Conservation (phyloP, 148 eudicot species). For the Cornus kousa region DNA sequence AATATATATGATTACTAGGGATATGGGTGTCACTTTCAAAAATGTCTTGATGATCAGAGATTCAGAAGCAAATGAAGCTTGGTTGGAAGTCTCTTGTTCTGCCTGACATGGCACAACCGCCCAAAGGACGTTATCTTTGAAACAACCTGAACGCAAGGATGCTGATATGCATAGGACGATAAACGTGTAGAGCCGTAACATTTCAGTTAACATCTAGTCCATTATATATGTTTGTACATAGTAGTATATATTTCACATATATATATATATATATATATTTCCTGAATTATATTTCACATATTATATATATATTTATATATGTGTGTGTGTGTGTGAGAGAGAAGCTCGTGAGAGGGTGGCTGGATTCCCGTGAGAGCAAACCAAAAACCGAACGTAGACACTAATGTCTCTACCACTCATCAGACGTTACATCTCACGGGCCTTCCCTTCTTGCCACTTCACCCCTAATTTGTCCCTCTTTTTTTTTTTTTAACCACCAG, state of each 20-base stretch:
- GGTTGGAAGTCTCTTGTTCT: not conserved
- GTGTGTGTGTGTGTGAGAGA: not conserved
- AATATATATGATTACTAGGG: too few species aligned
- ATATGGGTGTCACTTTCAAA: not conserved
- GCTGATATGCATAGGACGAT: slow-evolving; percentile 6
- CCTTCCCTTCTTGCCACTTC: not conserved
- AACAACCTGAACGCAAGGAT: not conserved
- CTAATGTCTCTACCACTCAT: slow-evolving; percentile 1
- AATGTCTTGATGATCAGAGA: not conserved
- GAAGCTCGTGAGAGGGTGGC: slow-evolving; percentile 21
- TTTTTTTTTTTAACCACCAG: too few species aligned
- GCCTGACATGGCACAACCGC: slow-evolving; percentile 26
- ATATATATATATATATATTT: not conserved
- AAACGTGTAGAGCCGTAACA: slow-evolving; percentile 33
- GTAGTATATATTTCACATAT: not conserved
- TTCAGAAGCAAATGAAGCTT: not conserved
- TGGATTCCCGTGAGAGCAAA: slow-evolving; percentile 27
- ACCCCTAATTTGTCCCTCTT: not conserved
- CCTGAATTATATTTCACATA: not conserved
- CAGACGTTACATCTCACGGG: slow-evolving; percentile 20
- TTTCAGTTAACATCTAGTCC: not conserved
- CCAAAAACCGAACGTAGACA: slow-evolving; percentile 5
- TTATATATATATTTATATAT: not conserved
- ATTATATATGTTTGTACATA: not conserved
- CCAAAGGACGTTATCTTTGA: slow-evolving; percentile 4